phyloP scores from a whole-genome alignment of 2,329 filamentous ascomycete species.

The Metarhizium rileyi region DNA sequence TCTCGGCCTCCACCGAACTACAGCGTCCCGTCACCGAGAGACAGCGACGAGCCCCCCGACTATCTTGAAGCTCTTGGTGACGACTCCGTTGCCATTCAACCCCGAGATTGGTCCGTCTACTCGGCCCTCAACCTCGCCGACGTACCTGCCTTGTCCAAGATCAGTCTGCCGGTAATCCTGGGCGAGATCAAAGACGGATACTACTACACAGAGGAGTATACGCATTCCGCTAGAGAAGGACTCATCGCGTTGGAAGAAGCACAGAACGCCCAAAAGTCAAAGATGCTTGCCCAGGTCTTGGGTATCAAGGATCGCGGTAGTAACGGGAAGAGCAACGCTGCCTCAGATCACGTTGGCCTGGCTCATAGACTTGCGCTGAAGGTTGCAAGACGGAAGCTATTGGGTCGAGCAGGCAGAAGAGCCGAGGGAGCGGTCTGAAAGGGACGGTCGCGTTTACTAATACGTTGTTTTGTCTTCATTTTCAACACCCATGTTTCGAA shows the following conservation, averaged over 20 bases:
- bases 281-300: slow-evolving; percentile 5
- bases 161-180: slow-evolving; percentile 10
- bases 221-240: slow-evolving; percentile 2
- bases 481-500: not conserved
- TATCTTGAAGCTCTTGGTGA: slow-evolving; percentile 18
- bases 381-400: not conserved
- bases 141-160: slow-evolving; percentile 6
- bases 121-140: slow-evolving; percentile 10
- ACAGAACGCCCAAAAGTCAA: slow-evolving; percentile 1
- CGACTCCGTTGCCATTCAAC: slow-evolving; percentile 9
- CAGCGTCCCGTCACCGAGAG: slow-evolving; percentile 3
- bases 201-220: slow-evolving; percentile 9
- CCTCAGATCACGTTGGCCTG: slow-evolving; percentile 1
- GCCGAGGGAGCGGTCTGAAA: not conserved
- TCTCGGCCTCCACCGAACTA: slow-evolving; percentile 8
- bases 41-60: slow-evolving; percentile 7
- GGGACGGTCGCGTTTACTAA: not conserved
- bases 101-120: slow-evolving; percentile 10
- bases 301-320: not conserved
- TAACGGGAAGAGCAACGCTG: not conserved
- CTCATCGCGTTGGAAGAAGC: slow-evolving; percentile 5
- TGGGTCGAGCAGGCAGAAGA: not conserved
- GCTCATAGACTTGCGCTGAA: slow-evolving; percentile 1
- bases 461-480: not conserved
- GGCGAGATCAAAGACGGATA: slow-evolving; percentile 9